Base-by-base conservation (phyloP, 1,284 basidiomycete genomes). In the Cerioporus squamosus region DNA sequence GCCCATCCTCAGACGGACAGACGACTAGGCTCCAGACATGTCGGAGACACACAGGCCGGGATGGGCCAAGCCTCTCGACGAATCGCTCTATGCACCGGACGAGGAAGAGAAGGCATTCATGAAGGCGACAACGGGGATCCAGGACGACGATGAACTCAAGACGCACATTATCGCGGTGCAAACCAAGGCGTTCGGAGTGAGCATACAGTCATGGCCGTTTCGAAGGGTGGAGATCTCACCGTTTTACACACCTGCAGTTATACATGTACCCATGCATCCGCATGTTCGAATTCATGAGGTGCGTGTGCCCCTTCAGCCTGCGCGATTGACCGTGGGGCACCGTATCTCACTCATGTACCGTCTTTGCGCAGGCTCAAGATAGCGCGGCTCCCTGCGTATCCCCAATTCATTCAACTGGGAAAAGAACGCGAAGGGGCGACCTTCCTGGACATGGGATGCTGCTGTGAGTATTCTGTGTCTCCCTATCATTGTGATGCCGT, bases 371-470 rank as follows among this genome's bases (percentile, higher is more conserved):
- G 64, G 20, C 49, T 66, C 52, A 63, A 62, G 42, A 56, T 63
- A 40, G 53, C 58, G 4, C 55, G 62, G 7, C 46, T 58, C 18
- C 60, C 60, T 1, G 60, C 56, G 5, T 61, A 61, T 29, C 23
- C 51, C 2, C 53, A 49, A 38, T 44, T 76, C 10, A 63, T 83
- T 5, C 61, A 75, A 38, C 68, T 83, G 2, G 69, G 71, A 3
- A 67, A 69, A 23, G 70, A 74, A 3, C 74, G 73, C 18, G 57
- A 72, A 9, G 72, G 74, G 40, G 79, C 81, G 5, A 74, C 85
- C 39, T 69, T 83, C 17, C 69, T 85, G 5, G 76, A 78, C 53
- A 65, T 77, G 42, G 76, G 72, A 12, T 82, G 81, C 61, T 81
- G 80, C 63, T 82, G 82, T 83, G 58, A 64, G 79, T 72, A 15